Percentiles rank a stretch among this genome's conserved stretches.
These are phyloP conservation scores for Xylariales sp. DNA, from an alignment of 2,329 filamentous ascomycete species.

Conservation along the genomic window DNA sequence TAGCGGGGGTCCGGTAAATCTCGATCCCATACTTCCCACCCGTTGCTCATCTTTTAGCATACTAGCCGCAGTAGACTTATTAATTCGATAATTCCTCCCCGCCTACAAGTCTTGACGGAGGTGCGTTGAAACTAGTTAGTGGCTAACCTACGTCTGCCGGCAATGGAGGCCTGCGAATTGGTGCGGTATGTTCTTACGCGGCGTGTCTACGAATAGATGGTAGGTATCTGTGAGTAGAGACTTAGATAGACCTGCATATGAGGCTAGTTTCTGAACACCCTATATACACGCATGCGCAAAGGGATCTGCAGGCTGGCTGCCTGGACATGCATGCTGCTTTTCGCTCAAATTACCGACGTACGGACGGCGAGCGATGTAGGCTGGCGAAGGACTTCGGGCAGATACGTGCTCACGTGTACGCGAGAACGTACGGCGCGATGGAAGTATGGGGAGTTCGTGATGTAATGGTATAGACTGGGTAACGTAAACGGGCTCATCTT, in stretches of 20 bases:
- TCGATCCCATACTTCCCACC: background rate
- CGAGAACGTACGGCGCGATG: background rate
- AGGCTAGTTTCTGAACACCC: background rate
- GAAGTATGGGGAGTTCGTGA: background rate
- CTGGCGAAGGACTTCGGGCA: background rate
- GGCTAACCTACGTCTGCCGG: no score
- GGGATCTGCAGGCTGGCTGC: background rate
- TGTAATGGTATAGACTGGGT: background rate
- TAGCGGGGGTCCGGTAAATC: background rate
- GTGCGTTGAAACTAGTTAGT: no score
- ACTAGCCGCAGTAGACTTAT: background rate
- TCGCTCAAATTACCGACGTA: constrained; percentile 7
- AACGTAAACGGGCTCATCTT: background rate
- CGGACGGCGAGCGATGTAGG: constrained; percentile 26
- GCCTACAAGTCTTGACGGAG: background rate
- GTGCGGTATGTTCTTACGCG: background rate
- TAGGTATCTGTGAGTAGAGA: background rate
- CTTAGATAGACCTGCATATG: constrained; percentile 2
- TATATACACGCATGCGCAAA: background rate
- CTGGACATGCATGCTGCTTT: background rate
- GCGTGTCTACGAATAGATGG: constrained; percentile 9
- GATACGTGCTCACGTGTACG: background rate
- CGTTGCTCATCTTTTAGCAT: background rate
- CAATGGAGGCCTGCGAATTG: no score
- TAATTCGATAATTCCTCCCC: background rate